Evolutionary conservation across 306 rosid species (phyloP), one percentile per base, ranked within the genome.

Genomic region (Ochetophila trinervis): DNA sequence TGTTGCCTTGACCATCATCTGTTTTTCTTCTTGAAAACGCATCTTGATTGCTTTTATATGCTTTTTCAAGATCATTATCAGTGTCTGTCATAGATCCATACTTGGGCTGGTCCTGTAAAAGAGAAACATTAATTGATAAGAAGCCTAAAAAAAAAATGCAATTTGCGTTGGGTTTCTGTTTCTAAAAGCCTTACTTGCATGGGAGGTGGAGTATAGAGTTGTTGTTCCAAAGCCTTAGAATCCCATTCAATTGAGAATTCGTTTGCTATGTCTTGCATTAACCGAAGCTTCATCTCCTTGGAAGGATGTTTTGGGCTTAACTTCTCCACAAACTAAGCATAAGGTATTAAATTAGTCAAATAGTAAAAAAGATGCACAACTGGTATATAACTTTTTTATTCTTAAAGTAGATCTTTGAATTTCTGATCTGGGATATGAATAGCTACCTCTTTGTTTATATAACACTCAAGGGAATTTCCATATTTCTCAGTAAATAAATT

Each of bases 191-290:
- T 81, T 72, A 87, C 93, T 49, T 72, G 80, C 19, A 44, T 4
- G 35, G 72, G 48, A 8, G 85, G 73, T 6, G 82, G 79, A 61
- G 65, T 66, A 57, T 79, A 76, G 54, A 82, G 77, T 45, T 53
- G 68, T 47, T 83, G 80, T 59, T 82, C 89, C 69, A 87, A 49
- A 72, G 85, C 78, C 68, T 75, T 83, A 52, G 81, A 76, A 67
- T 87, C 76, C 99, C 97, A 93, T 21, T 74, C 72, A 47, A 93
- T 72, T 57, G 87, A 83, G 32, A 72, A 75, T 32, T 90, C 97
- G 50, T 69, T 73, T 11, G 96, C 90, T 63, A 93, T 75, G 37
- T 90, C 88, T 48, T 88, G 66, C 78, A 90, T 57, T 14, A 86
- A 48, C 67, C 64, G 84, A 64, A 87, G 76, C 87, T 83, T 90